phyloP scores from a whole-genome alignment of 1,284 basidiomycete species.

The Leccinum fuscescens region DNA sequence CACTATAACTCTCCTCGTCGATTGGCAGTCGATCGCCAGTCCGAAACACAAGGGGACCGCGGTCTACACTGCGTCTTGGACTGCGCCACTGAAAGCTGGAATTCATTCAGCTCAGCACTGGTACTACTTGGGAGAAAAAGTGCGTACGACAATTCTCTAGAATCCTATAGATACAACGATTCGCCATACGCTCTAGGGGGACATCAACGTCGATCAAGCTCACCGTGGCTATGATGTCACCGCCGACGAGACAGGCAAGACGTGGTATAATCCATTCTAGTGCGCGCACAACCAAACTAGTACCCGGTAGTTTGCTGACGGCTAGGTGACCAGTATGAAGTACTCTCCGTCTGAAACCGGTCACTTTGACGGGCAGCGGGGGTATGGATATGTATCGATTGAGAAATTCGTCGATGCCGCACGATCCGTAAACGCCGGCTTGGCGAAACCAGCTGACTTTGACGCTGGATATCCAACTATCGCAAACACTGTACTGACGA shows the following conservation, averaged over 20 bases:
- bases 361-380: constrained; percentile 89
- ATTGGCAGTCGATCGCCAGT: constrained; percentile 81
- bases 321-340: constrained; percentile 65
- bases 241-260: constrained; percentile 79
- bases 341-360: constrained; percentile 90
- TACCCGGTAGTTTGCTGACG: constrained; percentile 12
- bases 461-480: constrained; percentile 88
- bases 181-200: constrained; percentile 53
- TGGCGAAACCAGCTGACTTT: constrained; percentile 65
- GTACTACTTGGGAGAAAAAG: constrained; percentile 94
- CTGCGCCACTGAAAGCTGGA: constrained; percentile 73
- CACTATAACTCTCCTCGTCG: constrained; percentile 91
- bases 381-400: constrained; percentile 88
- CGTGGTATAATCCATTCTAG: constrained; percentile 91
- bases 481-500: constrained; percentile 84
- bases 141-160: constrained; percentile 26
- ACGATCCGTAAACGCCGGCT: constrained; percentile 72
- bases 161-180: neutral
- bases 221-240: constrained; percentile 90
- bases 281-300: constrained; percentile 38
- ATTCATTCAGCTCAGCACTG: constrained; percentile 88
- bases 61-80: constrained; percentile 92
- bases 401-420: constrained; percentile 89
- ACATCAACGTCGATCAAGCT: constrained; percentile 89
- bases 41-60: constrained; percentile 72